Conservation (phyloP, 148 eudicot species). For the Arctostaphylos glauca region DNA sequence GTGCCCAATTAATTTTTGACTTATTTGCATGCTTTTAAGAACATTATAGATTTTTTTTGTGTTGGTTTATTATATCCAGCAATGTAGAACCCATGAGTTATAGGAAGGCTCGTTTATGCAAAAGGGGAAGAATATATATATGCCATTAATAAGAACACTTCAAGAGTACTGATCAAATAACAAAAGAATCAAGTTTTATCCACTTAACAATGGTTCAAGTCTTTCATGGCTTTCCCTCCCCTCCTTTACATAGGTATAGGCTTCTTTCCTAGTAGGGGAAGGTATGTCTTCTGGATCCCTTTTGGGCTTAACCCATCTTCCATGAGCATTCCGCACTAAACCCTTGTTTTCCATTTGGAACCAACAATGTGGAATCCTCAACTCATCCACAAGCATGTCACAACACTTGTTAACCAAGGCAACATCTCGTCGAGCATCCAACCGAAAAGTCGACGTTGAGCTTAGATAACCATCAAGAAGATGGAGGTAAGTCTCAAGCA, state of each 20-base stretch:
- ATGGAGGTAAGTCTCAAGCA: constrained; percentile 68
- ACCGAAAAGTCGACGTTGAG: constrained; percentile 35
- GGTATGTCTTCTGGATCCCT: constrained; percentile 76
- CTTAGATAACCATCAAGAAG: constrained; percentile 56
- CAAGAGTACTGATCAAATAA: not conserved
- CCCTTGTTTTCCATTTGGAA: constrained; percentile 61
- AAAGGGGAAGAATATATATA: not conserved
- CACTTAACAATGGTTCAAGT: constrained; percentile 11
- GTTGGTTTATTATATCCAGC: not conserved
- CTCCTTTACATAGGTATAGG: not conserved
- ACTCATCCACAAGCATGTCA: constrained; percentile 61
- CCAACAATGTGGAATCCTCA: constrained; percentile 66
- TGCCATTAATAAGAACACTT: too few species aligned
- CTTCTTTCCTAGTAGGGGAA: constrained; percentile 35
- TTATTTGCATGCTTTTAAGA: too few species aligned
- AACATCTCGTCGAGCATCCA: constrained; percentile 54
- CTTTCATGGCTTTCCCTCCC: constrained; percentile 14
- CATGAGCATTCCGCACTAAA: constrained; percentile 48
- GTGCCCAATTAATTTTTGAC: too few species aligned
- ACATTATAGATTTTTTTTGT: not conserved
- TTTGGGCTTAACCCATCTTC: constrained; percentile 73
- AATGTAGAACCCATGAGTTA: not conserved
- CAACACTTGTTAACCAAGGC: constrained; percentile 67
- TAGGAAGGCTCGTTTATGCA: not conserved
- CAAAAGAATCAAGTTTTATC: not conserved